phyloP scores from a whole-genome alignment of 2,329 filamentous ascomycete species.

The Diaporthe vaccinii region DNA sequence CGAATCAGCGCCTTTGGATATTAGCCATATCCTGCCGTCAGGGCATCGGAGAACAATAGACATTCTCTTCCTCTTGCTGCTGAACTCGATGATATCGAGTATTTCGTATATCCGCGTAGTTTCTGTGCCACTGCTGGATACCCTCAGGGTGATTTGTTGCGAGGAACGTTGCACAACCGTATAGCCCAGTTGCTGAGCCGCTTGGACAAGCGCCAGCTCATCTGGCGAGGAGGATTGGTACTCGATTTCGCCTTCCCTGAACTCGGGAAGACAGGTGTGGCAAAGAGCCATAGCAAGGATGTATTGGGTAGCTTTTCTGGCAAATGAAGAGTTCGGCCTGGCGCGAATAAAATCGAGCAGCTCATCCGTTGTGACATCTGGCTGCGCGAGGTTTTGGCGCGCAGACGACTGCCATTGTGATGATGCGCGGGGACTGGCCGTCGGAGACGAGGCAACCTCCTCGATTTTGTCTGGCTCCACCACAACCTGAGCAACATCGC shows the following conservation, averaged over 20 bases:
- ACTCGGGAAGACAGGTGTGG: conserved; percentile 90
- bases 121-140: conserved; percentile 51
- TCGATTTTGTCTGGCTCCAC: conserved; percentile 42
- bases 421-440: conserved; percentile 58
- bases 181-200: conserved; percentile 88
- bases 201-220: conserved; percentile 86
- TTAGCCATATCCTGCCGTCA: conserved; percentile 82
- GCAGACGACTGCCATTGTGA: conserved; percentile 65
- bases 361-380: conserved; percentile 76
- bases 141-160: conserved; percentile 71
- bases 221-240: conserved; percentile 94
- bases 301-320: conserved; percentile 84
- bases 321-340: conserved; percentile 82
- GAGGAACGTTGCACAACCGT: conserved; percentile 81
- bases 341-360: conserved; percentile 82
- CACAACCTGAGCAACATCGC: conserved; percentile 14
- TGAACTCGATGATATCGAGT: conserved; percentile 91
- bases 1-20: conserved; percentile 93
- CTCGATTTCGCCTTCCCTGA: conserved; percentile 70
- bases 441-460: conserved; percentile 45
- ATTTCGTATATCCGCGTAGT: conserved; percentile 76
- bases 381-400: conserved; percentile 64
- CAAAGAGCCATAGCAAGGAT: conserved; percentile 88
- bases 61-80: conserved; percentile 91
- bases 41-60: conserved; percentile 90